Evolutionary conservation across 805 yeast species (phyloP).

Genomic region (Phaffomyces thermotolerans): DNA sequence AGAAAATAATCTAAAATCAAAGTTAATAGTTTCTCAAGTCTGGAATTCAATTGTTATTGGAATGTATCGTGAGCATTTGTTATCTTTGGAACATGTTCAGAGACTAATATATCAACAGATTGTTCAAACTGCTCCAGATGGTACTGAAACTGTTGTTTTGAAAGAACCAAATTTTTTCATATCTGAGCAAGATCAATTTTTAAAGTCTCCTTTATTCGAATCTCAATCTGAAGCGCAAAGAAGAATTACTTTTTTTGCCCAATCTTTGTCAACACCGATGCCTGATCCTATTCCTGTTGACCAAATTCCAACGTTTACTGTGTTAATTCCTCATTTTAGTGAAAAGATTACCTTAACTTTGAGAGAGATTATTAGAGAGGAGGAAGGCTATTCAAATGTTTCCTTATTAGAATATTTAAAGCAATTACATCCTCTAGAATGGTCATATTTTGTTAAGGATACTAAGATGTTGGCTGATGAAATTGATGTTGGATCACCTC

Average conservation of each 20-base stretch:
- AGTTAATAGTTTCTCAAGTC: conserved; percentile 92
- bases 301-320: conserved; percentile 76
- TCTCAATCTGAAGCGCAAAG: conserved; percentile 72
- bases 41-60: conserved; percentile 98
- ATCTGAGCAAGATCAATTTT: conserved; percentile 72
- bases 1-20: conserved; percentile 96
- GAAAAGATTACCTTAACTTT: conserved; percentile 74
- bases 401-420: conserved; percentile 67
- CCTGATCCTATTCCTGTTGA: conserved; percentile 61
- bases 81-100: conserved; percentile 97
- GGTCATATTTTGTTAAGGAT: conserved; percentile 65
- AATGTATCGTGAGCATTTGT: conserved; percentile 97
- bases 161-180: conserved; percentile 75
- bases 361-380: conserved; percentile 71
- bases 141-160: conserved; percentile 34
- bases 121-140: conserved; percentile 25
- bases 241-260: conserved; percentile 83
- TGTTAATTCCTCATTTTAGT: conserved; percentile 78
- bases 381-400: conserved; percentile 51
- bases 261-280: conserved; percentile 80
- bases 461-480: conserved; percentile 52
- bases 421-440: conserved; percentile 54
- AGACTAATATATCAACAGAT: conserved; percentile 94
- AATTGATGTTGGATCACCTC: conserved; percentile 23
- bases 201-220: conserved; percentile 50